A percentile compares a stretch with the other conserved stretches of the same genome.
Conservation (phyloP, 2,329 filamentous ascomycete genomes). For the Fonsecaea nubica region DNA sequence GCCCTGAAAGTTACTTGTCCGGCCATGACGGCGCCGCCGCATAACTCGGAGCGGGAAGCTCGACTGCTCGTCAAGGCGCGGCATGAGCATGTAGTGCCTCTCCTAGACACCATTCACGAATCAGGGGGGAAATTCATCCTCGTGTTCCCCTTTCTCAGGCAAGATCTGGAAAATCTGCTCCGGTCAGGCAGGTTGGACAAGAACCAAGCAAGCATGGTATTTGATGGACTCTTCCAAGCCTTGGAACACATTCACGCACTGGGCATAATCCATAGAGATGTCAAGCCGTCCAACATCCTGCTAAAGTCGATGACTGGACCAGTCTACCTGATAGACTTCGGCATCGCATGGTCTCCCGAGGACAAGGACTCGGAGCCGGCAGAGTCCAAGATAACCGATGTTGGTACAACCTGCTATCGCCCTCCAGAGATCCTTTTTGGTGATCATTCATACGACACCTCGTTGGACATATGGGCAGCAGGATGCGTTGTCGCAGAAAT, state of each 20-base stretch:
- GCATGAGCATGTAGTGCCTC: constrained; percentile 62
- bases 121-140: constrained; percentile 77
- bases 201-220: constrained; percentile 54
- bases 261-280: constrained; percentile 87
- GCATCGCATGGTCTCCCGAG: constrained; percentile 80
- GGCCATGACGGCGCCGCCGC: constrained; percentile 74
- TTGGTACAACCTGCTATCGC: constrained; percentile 90
- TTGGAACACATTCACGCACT: constrained; percentile 73
- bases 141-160: constrained; percentile 81
- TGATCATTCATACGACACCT: constrained; percentile 71
- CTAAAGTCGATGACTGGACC: constrained; percentile 71
- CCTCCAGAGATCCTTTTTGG: constrained; percentile 91
- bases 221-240: constrained; percentile 73
- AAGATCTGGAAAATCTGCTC: constrained; percentile 74
- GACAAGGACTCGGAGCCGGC: constrained; percentile 65
- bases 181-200: constrained; percentile 41
- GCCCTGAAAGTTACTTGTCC: constrained; percentile 88
- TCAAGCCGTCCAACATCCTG: constrained; percentile 91
- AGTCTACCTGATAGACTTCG: constrained; percentile 86
- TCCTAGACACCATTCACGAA: constrained; percentile 73
- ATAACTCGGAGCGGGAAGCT: constrained; percentile 80
- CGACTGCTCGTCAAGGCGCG: constrained; percentile 69
- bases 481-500: constrained; percentile 85
- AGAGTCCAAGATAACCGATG: constrained; percentile 80
- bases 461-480: constrained; percentile 87